These are phyloP conservation scores for Mucor sp. DNA, from an alignment of 371 early-diverging fungal species.

Conservation along the genomic window DNA sequence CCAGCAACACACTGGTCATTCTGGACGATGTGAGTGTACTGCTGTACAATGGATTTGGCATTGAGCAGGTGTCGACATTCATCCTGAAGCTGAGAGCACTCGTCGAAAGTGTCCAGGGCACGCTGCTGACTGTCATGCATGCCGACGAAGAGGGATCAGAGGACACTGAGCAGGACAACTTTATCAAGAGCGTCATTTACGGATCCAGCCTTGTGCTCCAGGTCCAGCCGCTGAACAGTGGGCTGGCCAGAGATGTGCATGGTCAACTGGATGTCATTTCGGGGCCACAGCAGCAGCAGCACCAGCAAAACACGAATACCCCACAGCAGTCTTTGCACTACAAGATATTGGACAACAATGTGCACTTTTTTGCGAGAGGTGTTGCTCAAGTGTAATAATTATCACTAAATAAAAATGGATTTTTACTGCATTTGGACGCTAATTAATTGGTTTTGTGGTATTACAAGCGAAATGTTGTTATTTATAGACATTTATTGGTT, in stretches of 20 bases:
- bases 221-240: conserved; percentile 64
- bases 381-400: conserved; percentile 41
- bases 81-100: conserved; percentile 47
- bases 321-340: conserved; percentile 59
- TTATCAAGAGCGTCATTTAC: conserved; percentile 53
- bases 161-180: conserved; percentile 56
- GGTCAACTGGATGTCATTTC: conserved; percentile 63
- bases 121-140: conserved; percentile 60
- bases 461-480: not conserved
- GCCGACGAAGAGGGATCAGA: conserved; percentile 59
- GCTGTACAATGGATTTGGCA: conserved; percentile 54
- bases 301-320: not conserved
- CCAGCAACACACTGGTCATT: conserved; percentile 47
- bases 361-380: conserved; percentile 72
- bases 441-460: not conserved
- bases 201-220: conserved; percentile 58
- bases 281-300: conserved; percentile 24
- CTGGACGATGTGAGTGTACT: conserved; percentile 68
- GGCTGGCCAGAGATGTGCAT: conserved; percentile 68
- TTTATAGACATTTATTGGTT: not conserved
- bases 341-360: conserved; percentile 68
- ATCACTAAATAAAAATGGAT: not conserved
- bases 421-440: conserved; percentile 4
- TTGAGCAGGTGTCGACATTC: conserved; percentile 46
- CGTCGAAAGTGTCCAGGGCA: conserved; percentile 54